Percentiles rank a stretch among this genome's conserved stretches.
These are phyloP conservation scores for Pneumocystis carinii DNA, from an alignment of 1,139 yeast genomes.

Conservation along the genomic window DNA sequence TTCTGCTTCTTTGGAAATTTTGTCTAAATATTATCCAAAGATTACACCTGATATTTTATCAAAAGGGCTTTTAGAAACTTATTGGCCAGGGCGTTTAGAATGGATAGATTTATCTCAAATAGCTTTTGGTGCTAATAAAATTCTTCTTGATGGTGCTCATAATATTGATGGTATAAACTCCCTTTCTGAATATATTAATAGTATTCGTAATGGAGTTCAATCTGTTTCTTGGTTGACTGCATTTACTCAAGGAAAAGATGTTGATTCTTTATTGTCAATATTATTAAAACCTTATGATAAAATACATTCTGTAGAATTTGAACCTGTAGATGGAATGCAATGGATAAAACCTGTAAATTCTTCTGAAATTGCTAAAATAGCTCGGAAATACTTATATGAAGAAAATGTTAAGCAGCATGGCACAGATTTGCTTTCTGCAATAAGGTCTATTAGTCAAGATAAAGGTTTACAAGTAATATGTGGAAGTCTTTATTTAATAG, in stretches of 20 bases:
- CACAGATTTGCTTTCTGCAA: slow-evolving; percentile 5
- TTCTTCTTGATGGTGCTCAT: slow-evolving; percentile 94
- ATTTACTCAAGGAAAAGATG: slow-evolving; percentile 56
- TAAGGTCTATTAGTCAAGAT: not conserved
- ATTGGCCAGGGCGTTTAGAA: slow-evolving; percentile 96
- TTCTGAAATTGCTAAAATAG: slow-evolving; percentile 24
- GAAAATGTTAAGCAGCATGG: not conserved
- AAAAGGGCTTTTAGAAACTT: slow-evolving; percentile 50
- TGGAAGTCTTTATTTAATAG: slow-evolving; percentile 13
- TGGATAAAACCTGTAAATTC: slow-evolving; percentile 54
- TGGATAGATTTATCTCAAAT: slow-evolving; percentile 37
- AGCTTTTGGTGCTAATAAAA: slow-evolving; percentile 24
- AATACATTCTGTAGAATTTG: slow-evolving; percentile 48
- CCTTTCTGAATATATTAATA: not conserved
- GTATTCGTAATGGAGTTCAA: slow-evolving; percentile 6
- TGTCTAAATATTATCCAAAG: slow-evolving; percentile 21
- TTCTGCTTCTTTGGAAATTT: slow-evolving; percentile 46
- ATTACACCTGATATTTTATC: slow-evolving; percentile 42
- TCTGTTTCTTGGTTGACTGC: slow-evolving; percentile 53
- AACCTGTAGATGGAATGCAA: slow-evolving; percentile 78
- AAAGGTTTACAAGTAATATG: slow-evolving; percentile 5
- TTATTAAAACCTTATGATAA: slow-evolving; percentile 39
- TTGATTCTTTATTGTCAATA: slow-evolving; percentile 36
- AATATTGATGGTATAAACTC: slow-evolving; percentile 50
- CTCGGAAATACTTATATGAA: not conserved